Evolutionary conservation across 257 asterid genomes (phyloP).

Genomic region (Gardenia jasminoides): DNA sequence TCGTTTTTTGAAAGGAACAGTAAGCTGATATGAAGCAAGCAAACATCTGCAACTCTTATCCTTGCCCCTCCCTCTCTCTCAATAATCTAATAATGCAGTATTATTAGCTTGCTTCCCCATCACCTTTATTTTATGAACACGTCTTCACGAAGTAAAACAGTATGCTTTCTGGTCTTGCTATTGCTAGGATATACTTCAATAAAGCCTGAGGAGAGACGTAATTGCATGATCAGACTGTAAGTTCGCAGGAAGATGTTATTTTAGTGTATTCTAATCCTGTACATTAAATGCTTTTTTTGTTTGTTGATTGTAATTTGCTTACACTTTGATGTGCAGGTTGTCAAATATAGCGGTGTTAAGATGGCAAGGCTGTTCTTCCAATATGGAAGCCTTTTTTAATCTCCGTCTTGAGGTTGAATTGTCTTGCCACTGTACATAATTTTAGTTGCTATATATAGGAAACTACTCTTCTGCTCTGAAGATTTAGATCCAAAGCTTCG

Average conservation of each 20-base stretch:
- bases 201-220: conserved; percentile 2
- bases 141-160: background rate
- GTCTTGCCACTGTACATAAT: conserved; percentile 31
- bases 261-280: background rate
- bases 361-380: conserved; percentile 25
- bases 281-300: background rate
- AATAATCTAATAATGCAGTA: conserved; percentile 2
- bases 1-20: conserved; percentile 1
- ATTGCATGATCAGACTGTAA: conserved; percentile 16
- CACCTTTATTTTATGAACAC: background rate
- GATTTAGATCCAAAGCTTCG: background rate
- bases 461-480: background rate
- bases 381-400: conserved; percentile 18
- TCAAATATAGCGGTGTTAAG: conserved; percentile 16
- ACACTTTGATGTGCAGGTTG: conserved; percentile 22
- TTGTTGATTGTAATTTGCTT: background rate
- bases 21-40: conserved; percentile 3
- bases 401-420: conserved; percentile 30
- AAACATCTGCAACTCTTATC: background rate
- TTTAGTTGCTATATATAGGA: conserved; percentile 10
- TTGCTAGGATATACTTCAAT: conserved; percentile 15
- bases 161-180: conserved; percentile 1
- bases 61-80: background rate
- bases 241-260: background rate
- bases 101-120: background rate